phyloP scores from a whole-genome alignment of 139 green algal species.

The Chlorella sp. region DNA sequence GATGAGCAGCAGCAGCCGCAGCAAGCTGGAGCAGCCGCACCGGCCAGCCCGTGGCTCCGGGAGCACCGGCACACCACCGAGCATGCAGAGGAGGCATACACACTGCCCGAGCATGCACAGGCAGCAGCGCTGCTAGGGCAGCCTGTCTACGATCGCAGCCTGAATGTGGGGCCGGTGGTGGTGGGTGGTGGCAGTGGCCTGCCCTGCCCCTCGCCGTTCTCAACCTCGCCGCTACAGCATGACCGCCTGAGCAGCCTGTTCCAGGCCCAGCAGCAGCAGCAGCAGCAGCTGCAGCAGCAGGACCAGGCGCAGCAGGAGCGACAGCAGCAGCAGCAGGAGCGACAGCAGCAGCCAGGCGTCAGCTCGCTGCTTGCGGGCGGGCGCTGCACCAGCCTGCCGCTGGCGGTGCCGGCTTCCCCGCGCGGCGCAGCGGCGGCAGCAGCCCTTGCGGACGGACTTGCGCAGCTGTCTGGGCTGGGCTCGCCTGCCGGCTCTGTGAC shows the following conservation, averaged over 20 bases:
- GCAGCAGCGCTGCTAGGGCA: conserved; percentile 36
- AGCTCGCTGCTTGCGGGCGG: neutral
- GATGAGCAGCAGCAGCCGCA: neutral
- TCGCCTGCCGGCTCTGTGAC: too few species aligned
- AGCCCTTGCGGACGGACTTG: neutral
- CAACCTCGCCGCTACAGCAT: conserved; percentile 9
- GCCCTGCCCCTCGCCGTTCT: conserved; percentile 13
- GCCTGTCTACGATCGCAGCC: neutral
- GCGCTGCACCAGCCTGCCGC: neutral
- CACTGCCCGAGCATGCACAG: conserved; percentile 3
- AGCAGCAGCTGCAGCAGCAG: neutral
- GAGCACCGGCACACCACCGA: neutral
- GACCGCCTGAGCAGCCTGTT: neutral
- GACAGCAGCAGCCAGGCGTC: too few species aligned
- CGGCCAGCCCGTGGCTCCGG: neutral
- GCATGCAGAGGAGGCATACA: neutral
- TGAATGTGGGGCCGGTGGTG: neutral
- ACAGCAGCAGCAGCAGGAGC: neutral
- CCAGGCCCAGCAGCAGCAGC: neutral
- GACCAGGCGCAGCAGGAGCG: neutral
- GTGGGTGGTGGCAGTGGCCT: neutral
- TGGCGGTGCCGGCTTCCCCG: neutral
- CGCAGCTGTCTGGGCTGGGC: neutral
- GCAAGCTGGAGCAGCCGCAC: neutral
- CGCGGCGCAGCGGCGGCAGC: neutral